Evolutionary conservation across 2,329 filamentous ascomycete species (phyloP).

Genomic region (Oidium heveae): DNA sequence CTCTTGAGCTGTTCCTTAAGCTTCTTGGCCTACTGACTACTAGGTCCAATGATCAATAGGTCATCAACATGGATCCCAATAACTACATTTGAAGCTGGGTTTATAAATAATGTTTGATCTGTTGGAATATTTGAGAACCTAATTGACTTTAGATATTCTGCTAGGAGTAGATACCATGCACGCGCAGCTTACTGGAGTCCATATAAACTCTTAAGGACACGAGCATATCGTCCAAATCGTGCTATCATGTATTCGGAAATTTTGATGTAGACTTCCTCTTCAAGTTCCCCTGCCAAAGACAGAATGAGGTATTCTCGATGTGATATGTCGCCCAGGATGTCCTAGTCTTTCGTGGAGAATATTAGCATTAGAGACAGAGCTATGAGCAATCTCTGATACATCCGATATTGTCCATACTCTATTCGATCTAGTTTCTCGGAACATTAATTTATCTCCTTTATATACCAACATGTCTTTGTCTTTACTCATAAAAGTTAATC

Average conservation of each 20-base stretch:
- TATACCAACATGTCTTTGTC: not conserved
- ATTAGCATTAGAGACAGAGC: not conserved
- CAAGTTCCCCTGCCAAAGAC: too few relatives aligned
- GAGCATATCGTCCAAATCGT: not conserved
- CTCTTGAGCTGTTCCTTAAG: not conserved
- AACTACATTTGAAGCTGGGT: not conserved
- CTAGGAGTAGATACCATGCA: not conserved
- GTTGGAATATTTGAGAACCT: not conserved
- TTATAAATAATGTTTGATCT: not conserved
- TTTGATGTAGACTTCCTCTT: too few relatives aligned
- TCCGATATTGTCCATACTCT: not conserved
- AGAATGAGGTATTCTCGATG: too few relatives aligned
- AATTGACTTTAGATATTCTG: not conserved
- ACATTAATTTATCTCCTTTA: not conserved
- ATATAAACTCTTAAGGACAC: not conserved
- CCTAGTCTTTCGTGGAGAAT: too few relatives aligned
- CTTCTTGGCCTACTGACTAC: not conserved
- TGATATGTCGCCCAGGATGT: too few relatives aligned
- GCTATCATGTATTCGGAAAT: not conserved
- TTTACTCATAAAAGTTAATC: not conserved
- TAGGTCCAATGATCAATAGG: not conserved
- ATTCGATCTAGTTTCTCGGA: not conserved
- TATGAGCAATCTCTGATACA: not conserved
- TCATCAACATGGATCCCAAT: not conserved
- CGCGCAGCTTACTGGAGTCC: not conserved